A percentile compares a stretch with the other conserved stretches of the same genome.
Evolutionary conservation across 169 alveolate species (phyloP).

Genomic region (Hammondia hammondi): DNA sequence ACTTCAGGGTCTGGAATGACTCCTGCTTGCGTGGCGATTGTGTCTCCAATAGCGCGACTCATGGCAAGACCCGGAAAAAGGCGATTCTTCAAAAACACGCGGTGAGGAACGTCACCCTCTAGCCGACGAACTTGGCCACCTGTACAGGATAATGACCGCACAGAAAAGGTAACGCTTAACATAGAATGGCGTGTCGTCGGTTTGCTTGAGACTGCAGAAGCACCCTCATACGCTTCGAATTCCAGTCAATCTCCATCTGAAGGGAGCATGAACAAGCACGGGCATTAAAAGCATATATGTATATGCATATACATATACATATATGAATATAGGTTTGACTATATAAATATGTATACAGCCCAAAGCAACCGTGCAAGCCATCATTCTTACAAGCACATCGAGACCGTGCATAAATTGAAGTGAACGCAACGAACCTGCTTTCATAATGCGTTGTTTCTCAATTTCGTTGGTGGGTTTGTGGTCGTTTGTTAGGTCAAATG

Average conservation of each 20-base stretch:
- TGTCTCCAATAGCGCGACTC: conserved; percentile 93
- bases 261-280: too few species aligned
- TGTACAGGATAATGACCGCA: conserved; percentile 34
- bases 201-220: too few species aligned
- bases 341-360: too few species aligned
- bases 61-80: conserved; percentile 90
- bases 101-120: conserved; percentile 83
- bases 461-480: conserved; percentile 83
- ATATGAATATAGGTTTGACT: not conserved
- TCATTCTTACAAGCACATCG: too few species aligned
- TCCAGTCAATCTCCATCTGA: not conserved
- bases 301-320: not conserved
- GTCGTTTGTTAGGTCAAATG: conserved; percentile 72
- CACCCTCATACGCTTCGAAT: too few species aligned
- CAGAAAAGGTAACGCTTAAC: too few species aligned
- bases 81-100: conserved; percentile 85
- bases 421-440: conserved; percentile 70
- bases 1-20: conserved; percentile 89
- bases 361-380: too few species aligned
- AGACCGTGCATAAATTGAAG: not conserved
- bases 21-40: conserved; percentile 86
- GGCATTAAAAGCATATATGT: not conserved
- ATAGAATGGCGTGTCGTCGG: too few species aligned
- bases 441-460: conserved; percentile 78
- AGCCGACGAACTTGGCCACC: conserved; percentile 88